A percentile compares a stretch with the other conserved stretches of the same genome.
Conservation (phyloP, 495 filamentous ascomycete genomes). For the Talaromyces adpressus region DNA sequence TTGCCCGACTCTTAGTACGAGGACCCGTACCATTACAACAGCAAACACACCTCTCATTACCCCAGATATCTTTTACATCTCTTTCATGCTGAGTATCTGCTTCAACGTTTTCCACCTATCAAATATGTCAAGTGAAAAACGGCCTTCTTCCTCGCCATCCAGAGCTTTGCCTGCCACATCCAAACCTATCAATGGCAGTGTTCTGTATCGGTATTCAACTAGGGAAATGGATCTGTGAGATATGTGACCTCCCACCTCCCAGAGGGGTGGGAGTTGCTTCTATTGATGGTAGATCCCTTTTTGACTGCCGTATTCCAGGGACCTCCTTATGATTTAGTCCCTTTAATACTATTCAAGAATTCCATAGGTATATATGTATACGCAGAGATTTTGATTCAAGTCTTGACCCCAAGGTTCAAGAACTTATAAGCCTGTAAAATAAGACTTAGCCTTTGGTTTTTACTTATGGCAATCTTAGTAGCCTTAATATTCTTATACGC, state of each 20-base stretch:
- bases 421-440: constrained; percentile 30
- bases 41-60: background rate
- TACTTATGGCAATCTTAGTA: constrained; percentile 24
- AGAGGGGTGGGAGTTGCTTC: constrained; percentile 25
- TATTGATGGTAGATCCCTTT: constrained; percentile 34
- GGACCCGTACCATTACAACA: background rate
- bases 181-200: constrained; percentile 15
- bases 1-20: background rate
- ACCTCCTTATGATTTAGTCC: constrained; percentile 29
- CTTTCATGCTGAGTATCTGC: background rate
- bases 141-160: background rate
- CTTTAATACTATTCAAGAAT: constrained; percentile 33
- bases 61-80: background rate
- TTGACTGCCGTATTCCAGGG: constrained; percentile 30
- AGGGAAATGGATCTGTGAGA: constrained; percentile 26
- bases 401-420: constrained; percentile 23
- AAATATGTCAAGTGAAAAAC: constrained; percentile 3
- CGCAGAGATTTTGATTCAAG: constrained; percentile 25
- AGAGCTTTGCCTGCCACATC: constrained; percentile 9
- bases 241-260: constrained; percentile 32
- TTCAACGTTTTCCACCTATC: background rate
- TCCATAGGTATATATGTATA: constrained; percentile 34
- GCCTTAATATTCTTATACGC: constrained; percentile 32
- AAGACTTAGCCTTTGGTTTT: constrained; percentile 4
- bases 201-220: constrained; percentile 21